Evolutionary conservation across 345 rosid species (phyloP).

Genomic region (Corchorus capsularis): DNA sequence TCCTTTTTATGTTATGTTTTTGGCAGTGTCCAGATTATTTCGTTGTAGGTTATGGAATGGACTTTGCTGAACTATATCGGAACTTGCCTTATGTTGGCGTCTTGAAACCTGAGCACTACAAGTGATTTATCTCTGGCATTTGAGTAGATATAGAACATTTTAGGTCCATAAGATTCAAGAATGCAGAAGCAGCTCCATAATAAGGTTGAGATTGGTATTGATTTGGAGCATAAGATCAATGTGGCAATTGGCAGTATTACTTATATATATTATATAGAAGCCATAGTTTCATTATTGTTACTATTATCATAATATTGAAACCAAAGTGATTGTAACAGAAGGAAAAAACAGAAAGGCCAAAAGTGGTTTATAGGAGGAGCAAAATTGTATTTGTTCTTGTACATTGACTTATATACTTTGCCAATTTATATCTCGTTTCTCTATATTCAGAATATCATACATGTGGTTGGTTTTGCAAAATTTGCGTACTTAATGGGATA

Average conservation of each 20-base stretch:
- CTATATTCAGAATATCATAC: too few relatives aligned
- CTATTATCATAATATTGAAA: too few relatives aligned
- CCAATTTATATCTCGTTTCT: background rate
- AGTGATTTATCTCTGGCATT: conserved; percentile 20
- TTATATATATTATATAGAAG: too few relatives aligned
- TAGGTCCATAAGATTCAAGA: background rate
- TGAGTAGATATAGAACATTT: background rate
- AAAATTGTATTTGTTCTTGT: background rate
- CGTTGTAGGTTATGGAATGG: conserved; percentile 95
- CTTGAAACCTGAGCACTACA: conserved; percentile 72
- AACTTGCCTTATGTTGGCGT: conserved; percentile 87
- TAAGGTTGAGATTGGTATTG: too few relatives aligned
- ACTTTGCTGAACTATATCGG: conserved; percentile 82
- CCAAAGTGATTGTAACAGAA: too few relatives aligned
- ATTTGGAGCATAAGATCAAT: too few relatives aligned
- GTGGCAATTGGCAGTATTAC: too few relatives aligned
- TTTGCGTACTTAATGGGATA: background rate
- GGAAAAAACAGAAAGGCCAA: background rate
- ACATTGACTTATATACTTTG: background rate
- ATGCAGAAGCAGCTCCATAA: background rate
- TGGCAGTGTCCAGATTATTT: conserved; percentile 87
- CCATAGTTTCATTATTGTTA: too few relatives aligned
- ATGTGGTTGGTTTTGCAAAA: background rate
- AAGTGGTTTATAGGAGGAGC: background rate
- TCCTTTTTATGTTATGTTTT: conserved; percentile 20